These are phyloP conservation scores for Erigeron canadensis DNA, from an alignment of 129 eudicot species.

Conservation along the genomic window DNA sequence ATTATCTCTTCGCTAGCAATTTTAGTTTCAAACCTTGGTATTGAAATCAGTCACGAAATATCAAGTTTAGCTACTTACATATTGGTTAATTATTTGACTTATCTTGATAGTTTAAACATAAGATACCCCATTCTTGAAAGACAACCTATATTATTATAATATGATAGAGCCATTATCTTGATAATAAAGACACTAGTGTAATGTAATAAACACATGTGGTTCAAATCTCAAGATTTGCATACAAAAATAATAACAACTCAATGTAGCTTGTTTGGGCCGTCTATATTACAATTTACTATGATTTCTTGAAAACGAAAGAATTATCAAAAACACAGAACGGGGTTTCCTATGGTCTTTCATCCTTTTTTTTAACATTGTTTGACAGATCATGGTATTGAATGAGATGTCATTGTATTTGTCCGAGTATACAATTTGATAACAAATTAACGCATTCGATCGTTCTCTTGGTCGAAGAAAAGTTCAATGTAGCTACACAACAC, in stretches of 20 bases:
- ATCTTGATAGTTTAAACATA: too few relatives aligned
- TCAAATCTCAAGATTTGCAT: too few relatives aligned
- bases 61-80: too few relatives aligned
- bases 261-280: neutral
- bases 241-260: too few relatives aligned
- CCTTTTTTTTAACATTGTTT: slow-evolving; percentile 7
- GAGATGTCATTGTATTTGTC: neutral
- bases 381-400: neutral
- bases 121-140: too few relatives aligned
- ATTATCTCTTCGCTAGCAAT: too few relatives aligned
- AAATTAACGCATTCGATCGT: neutral
- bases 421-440: neutral
- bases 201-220: neutral
- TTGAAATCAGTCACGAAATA: too few relatives aligned
- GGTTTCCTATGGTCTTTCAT: neutral
- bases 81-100: too few relatives aligned
- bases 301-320: neutral
- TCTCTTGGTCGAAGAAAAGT: neutral
- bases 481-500: slow-evolving; percentile 6
- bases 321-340: neutral
- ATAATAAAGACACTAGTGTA: neutral
- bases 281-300: neutral
- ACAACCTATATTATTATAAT: too few relatives aligned
- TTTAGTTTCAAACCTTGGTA: too few relatives aligned
- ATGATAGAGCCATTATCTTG: neutral